Percentiles rank a stretch among this genome's conserved stretches.
Evolutionary conservation across 495 filamentous ascomycete genomes (phyloP).

Genomic region (Penicillium cosmopolitanum): DNA sequence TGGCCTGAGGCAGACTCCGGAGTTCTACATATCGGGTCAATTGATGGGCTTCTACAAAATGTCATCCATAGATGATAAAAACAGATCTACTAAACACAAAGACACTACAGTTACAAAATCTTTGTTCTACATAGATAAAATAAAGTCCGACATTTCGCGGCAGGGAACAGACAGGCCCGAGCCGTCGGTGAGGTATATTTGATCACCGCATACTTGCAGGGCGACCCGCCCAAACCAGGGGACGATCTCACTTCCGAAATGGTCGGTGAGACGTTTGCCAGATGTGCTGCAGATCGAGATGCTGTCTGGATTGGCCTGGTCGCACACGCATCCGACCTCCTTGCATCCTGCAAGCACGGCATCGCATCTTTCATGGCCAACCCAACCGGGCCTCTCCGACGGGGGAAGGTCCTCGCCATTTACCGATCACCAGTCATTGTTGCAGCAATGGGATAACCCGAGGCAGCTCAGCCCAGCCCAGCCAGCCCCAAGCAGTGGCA

Average conservation of each 20-base stretch:
- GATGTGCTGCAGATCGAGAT: constrained; percentile 12
- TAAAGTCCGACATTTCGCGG: too few species aligned
- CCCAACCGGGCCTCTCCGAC: constrained; percentile 15
- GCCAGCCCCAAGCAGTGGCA: neutral
- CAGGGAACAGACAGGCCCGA: neutral
- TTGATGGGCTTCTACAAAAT: neutral
- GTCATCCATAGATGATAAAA: neutral
- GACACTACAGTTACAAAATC: too few species aligned
- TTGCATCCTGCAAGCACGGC: constrained; percentile 13
- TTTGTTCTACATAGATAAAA: too few species aligned
- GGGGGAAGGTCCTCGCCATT: neutral
- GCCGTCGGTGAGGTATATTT: neutral
- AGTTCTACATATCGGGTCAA: neutral
- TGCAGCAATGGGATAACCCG: neutral
- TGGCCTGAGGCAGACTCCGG: too few species aligned
- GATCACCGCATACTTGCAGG: constrained; percentile 12
- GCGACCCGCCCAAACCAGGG: constrained; percentile 9
- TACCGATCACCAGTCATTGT: neutral
- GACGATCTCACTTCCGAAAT: constrained; percentile 13
- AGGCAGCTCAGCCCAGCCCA: too few species aligned
- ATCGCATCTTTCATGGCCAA: constrained; percentile 7
- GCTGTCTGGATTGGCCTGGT: neutral
- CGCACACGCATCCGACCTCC: constrained; percentile 6
- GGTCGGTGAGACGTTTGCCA: constrained; percentile 18
- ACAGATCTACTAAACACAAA: too few species aligned